Conservation (phyloP, 208 protist species). For the Zelonia costaricensis region DNA sequence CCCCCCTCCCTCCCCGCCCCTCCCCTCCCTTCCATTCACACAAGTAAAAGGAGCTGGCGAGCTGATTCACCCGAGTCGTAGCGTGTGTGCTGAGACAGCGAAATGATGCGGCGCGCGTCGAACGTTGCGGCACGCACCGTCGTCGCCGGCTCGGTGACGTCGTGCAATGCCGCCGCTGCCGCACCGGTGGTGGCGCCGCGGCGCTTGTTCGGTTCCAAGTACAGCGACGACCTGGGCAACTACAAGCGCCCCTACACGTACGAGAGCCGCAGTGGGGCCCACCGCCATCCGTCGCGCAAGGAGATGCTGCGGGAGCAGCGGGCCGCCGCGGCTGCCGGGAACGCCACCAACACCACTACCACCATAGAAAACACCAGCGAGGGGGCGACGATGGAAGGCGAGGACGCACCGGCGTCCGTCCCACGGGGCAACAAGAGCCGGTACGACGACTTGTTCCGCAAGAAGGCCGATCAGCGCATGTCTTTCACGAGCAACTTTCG, state of each 20-base stretch:
- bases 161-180: slow-evolving; percentile 7
- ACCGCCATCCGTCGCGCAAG: slow-evolving; percentile 41
- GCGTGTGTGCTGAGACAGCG: no score
- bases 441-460: slow-evolving; percentile 51
- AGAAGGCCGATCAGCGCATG: slow-evolving; percentile 43
- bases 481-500: slow-evolving; percentile 68
- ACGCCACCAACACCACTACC: neutral
- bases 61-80: no score
- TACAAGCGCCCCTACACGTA: slow-evolving; percentile 37
- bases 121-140: slow-evolving; percentile 14
- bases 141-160: neutral
- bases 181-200: slow-evolving; percentile 7
- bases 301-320: slow-evolving; percentile 32
- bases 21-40: no score
- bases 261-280: slow-evolving; percentile 47
- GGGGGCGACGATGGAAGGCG: neutral
- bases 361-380: neutral
- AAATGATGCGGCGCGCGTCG: slow-evolving; percentile 43
- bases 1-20: no score
- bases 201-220: slow-evolving; percentile 40
- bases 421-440: slow-evolving; percentile 59
- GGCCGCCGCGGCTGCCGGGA: slow-evolving; percentile 9
- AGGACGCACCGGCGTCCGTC: slow-evolving; percentile 7
- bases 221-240: slow-evolving; percentile 31
- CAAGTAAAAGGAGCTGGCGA: no score